Evolutionary conservation across 805 yeast genomes (phyloP), one percentile per base, ranked within the genome.

Genomic region (Brettanomyces naardenensis): DNA sequence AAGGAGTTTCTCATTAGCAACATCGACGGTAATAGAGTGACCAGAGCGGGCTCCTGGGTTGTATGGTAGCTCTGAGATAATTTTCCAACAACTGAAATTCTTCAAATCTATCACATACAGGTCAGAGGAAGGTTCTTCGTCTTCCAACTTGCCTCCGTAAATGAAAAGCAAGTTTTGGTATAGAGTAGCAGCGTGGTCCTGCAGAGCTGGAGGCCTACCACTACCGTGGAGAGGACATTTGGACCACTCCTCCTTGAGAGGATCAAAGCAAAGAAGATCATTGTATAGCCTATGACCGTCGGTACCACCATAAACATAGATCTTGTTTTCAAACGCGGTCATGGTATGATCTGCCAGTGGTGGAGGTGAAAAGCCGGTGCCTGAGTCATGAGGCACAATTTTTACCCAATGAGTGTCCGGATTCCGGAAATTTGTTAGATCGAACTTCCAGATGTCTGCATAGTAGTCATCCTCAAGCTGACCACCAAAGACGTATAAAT

Each of bases 341-440:
- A 89, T 86, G 4, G 95, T 71, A 62, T 92, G 98, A 58, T 89
- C 88, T 2, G 97, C 78, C 45, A 95, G 69, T 2, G 95, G 87
- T 2, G 95, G 94, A 13, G 92, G 92, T 4, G 54, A 47, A 18
- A 42, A 43, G 11, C 37, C 41, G 14, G 42, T 34, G 2, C 43
- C 37, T 36, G 58, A 54, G 9, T 42, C 41, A 25, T 59, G 53
- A 2, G 88, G 79, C 32, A 68, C 69, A 17, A 87, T 68, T 49
- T 73, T 66, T 48, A 80, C 83, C 98, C 98, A 90, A 41, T 74
- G 74, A 2, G 95, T 87, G 44, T 75, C 75, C 14, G 94, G 83
- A 45, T 82, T 76, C 51, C 94, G 75, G 63, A 90, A 85, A 14
- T 87, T 75, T 25, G 92, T 82, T 46, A 90, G 68, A 58, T 92